Percentiles rank a stretch among this genome's conserved stretches.
phyloP scores from a whole-genome alignment of 2,329 filamentous ascomycete genomes.

The Microdochium bolleyi region DNA sequence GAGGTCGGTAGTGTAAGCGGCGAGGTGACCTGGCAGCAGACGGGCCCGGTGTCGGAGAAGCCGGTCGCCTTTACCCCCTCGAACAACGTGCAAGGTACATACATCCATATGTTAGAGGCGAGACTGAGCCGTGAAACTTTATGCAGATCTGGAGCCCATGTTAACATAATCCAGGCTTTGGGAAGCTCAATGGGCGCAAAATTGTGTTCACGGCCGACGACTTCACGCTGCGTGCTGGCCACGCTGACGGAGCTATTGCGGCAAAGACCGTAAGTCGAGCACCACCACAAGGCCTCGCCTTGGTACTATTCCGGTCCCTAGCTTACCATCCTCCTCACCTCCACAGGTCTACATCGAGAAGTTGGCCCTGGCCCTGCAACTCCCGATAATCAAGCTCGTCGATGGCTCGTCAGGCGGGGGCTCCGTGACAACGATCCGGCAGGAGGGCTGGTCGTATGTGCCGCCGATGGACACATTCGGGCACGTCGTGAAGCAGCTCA shows the following conservation, averaged over 20 bases:
- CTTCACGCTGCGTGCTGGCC: slow-evolving; percentile 54
- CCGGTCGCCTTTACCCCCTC: slow-evolving; percentile 45
- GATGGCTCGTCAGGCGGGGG: slow-evolving; percentile 58
- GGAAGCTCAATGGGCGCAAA: slow-evolving; percentile 40
- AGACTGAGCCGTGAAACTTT: too few species aligned
- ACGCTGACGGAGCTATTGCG: slow-evolving; percentile 51
- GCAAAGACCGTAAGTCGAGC: slow-evolving; percentile 36
- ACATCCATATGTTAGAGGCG: neutral
- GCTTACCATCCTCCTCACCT: neutral
- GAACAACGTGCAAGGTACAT: slow-evolving; percentile 51
- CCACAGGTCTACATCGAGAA: slow-evolving; percentile 48
- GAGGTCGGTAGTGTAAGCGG: slow-evolving; percentile 55
- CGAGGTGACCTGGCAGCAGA: slow-evolving; percentile 47
- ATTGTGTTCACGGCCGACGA: slow-evolving; percentile 57
- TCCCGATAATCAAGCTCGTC: slow-evolving; percentile 57
- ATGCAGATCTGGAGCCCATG: neutral
- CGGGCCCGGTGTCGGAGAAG: slow-evolving; percentile 40
- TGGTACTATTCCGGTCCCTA: neutral
- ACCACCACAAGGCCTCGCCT: neutral
- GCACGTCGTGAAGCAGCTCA: slow-evolving; percentile 48
- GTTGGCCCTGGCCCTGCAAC: slow-evolving; percentile 43
- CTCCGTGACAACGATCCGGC: slow-evolving; percentile 50
- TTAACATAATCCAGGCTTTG: slow-evolving; percentile 23
- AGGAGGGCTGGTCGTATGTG: slow-evolving; percentile 49
- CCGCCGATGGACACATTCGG: slow-evolving; percentile 47